Conservation (phyloP, 139 green algal species). For the Haematococcus sp. region DNA sequence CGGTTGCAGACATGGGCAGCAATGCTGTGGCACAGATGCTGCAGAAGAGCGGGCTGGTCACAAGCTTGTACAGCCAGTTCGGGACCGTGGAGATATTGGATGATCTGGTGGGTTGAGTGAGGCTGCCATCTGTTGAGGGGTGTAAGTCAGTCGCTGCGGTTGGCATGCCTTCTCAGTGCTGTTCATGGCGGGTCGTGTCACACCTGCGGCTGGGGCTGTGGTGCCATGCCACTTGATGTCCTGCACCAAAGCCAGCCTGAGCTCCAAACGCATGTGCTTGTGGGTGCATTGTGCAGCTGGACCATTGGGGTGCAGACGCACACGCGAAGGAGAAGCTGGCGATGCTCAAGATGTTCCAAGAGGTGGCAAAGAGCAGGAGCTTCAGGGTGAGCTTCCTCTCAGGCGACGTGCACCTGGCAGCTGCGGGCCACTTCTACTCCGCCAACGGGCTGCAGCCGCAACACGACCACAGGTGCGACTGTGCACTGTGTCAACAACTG, state of each 20-base stretch:
- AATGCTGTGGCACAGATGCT: conserved; percentile 9
- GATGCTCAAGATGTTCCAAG: conserved; percentile 9
- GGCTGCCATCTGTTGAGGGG: neutral
- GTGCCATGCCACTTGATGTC: too few species aligned
- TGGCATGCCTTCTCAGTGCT: too few species aligned
- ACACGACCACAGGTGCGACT: conserved; percentile 14
- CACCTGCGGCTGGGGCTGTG: too few species aligned
- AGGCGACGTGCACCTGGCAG: conserved; percentile 20
- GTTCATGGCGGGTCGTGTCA: too few species aligned
- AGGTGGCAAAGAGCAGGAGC: conserved; percentile 16
- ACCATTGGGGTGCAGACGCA: neutral
- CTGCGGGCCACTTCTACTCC: conserved; percentile 2
- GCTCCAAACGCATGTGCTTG: too few species aligned
- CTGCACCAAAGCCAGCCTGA: too few species aligned
- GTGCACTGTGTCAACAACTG: too few species aligned
- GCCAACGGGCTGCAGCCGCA: neutral
- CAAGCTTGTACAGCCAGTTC: neutral
- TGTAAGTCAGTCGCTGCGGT: too few species aligned
- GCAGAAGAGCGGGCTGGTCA: conserved; percentile 17
- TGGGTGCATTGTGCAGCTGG: too few species aligned
- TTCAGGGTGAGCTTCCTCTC: conserved; percentile 19
- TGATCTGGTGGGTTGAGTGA: neutral
- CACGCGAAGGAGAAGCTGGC: conserved; percentile 22
- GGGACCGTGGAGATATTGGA: neutral
- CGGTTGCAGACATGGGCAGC: neutral